Evolutionary conservation across 1,284 basidiomycete genomes (phyloP), one percentile per base, ranked within the genome.

Genomic region (Cryptococcus jaspeensis): DNA sequence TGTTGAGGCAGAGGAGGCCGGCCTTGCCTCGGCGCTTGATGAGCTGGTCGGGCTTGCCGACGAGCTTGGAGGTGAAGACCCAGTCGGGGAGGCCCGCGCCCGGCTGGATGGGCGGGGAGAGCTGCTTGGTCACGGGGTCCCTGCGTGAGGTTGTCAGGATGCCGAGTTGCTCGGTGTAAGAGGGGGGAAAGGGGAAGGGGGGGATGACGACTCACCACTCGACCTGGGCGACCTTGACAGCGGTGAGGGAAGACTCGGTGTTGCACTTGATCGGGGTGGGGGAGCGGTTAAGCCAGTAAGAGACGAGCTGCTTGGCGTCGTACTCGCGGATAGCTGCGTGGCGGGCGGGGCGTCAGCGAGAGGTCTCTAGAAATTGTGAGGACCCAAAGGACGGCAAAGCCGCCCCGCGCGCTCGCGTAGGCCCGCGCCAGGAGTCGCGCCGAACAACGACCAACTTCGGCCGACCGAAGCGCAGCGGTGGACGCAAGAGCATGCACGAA

Each of bases 1-100:
- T 94, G 86, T 98, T 98, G 67, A 99, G 84, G 49, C 86, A 87
- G 57, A 99, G 85, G 25, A 99, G 85, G 66, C 95, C 95, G 35
- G 93, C 92, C 85, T 99, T 99, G 70, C 96, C 96, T 68, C 96
- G 89, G 71, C 95, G 90, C 84, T 99, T 99, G 85, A 99, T 98
- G 78, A 99, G 88, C 81, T 98, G 94, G 81, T 99, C 96, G 50
- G 90, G 90, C 80, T 95, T 93, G 28, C 86, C 89, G 72, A 95
- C 91, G 74, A 94, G 89, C 82, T 92, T 92, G 68, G 86, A 72
- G 72, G 81, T 83, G 81, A 87, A 87, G 55, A 98, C 90, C 94
- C 94, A 92, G 63, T 83, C 78, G 46, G 89, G 89, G 59, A 92
- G 82, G 70, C 85, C 82, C 51, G 80, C 82, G 63, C 88, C 88